Conservation (phyloP, 306 rosid species). For the Glycine tomentella region DNA sequence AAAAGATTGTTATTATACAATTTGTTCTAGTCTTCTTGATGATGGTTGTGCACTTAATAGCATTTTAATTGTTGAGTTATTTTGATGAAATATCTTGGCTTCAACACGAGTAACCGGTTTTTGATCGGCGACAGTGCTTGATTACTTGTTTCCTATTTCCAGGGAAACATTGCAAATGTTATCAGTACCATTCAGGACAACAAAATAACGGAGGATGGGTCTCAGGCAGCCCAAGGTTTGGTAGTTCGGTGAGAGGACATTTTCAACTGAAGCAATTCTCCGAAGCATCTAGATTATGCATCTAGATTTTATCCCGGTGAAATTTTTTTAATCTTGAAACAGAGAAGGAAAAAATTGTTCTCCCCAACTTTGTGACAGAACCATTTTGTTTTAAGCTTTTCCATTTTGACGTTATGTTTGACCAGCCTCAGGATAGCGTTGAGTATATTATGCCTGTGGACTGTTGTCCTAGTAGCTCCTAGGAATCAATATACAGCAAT, state of each 20-base stretch:
- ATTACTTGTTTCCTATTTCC: slow-evolving; percentile 31
- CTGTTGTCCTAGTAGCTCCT: no score
- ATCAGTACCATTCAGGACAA: slow-evolving; percentile 81
- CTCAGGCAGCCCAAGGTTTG: slow-evolving; percentile 77
- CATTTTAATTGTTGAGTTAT: slow-evolving; percentile 5
- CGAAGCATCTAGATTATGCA: slow-evolving; percentile 29
- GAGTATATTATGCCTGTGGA: no score
- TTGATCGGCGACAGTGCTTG: background rate
- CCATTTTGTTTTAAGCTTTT: background rate
- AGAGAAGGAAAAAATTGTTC: background rate
- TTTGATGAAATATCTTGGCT: slow-evolving; percentile 5
- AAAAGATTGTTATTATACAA: background rate
- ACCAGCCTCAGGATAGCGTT: no score
- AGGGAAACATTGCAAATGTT: slow-evolving; percentile 82
- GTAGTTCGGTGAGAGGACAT: slow-evolving; percentile 65
- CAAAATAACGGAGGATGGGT: slow-evolving; percentile 75
- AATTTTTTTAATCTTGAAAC: background rate
- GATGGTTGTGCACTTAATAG: background rate
- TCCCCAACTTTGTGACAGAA: slow-evolving; percentile 33
- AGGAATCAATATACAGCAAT: no score
- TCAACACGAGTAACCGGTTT: background rate
- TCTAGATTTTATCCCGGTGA: slow-evolving; percentile 19
- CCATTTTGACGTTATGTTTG: no score
- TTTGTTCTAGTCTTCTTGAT: background rate
- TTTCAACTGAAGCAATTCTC: slow-evolving; percentile 18